phyloP scores from a whole-genome alignment of 345 rosid genomes.

The Citrus maxima region DNA sequence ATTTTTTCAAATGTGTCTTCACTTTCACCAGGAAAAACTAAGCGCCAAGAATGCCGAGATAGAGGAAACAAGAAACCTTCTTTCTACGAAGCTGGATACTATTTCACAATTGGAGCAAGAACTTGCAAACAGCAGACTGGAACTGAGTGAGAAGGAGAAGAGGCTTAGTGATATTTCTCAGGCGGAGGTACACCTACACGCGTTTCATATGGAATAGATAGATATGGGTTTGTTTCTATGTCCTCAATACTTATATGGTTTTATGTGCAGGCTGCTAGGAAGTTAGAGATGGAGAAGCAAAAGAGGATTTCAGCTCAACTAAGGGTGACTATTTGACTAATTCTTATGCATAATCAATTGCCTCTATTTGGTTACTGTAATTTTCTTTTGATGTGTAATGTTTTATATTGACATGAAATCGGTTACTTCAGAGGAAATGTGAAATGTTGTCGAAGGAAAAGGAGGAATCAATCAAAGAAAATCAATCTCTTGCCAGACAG shows the following conservation, averaged over 20 bases:
- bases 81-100: slow-evolving; percentile 54
- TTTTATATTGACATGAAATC: neutral
- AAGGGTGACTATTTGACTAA: slow-evolving; percentile 38
- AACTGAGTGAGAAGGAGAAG: slow-evolving; percentile 62
- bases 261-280: slow-evolving; percentile 41
- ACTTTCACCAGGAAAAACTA: slow-evolving; percentile 52
- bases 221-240: neutral
- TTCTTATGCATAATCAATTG: neutral
- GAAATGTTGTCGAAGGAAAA: slow-evolving; percentile 59
- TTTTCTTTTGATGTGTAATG: neutral
- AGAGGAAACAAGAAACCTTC: slow-evolving; percentile 44
- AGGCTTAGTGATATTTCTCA: slow-evolving; percentile 55
- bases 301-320: slow-evolving; percentile 37
- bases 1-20: neutral
- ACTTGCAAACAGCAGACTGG: slow-evolving; percentile 55
- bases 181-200: slow-evolving; percentile 49
- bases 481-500: slow-evolving; percentile 68
- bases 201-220: neutral
- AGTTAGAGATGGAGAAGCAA: slow-evolving; percentile 55
- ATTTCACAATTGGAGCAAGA: slow-evolving; percentile 66
- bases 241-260: neutral
- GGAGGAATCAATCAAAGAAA: slow-evolving; percentile 68
- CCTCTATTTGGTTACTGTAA: neutral
- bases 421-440: slow-evolving; percentile 39
- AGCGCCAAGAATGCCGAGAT: slow-evolving; percentile 61